Conservation (phyloP, 257 asterid species). For the Primulina eburnea region DNA sequence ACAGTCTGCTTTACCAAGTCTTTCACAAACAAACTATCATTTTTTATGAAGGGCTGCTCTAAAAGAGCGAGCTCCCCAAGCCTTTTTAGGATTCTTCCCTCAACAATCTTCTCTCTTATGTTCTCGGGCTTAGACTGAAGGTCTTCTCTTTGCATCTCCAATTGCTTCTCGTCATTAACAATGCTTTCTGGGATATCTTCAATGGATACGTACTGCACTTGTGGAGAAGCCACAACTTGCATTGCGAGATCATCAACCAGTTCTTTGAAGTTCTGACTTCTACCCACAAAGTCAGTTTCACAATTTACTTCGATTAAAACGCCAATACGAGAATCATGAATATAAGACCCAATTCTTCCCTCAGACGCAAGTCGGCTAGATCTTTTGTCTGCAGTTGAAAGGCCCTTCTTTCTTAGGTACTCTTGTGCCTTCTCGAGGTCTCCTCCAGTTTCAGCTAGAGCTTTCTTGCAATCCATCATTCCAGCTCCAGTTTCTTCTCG, state of each 20-base stretch:
- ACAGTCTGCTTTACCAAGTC: constrained; percentile 93
- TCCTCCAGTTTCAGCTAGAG: constrained; percentile 83
- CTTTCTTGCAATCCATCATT: constrained; percentile 99
- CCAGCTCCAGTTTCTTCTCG: constrained; percentile 99
- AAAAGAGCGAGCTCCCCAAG: constrained; percentile 80
- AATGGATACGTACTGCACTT: constrained; percentile 64
- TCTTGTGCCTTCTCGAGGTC: constrained; percentile 90
- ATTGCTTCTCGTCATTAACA: constrained; percentile 58
- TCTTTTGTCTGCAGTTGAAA: constrained; percentile 89
- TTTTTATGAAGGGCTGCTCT: constrained; percentile 76
- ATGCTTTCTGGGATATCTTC: constrained; percentile 71
- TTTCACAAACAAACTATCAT: constrained; percentile 69
- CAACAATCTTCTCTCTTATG: constrained; percentile 80
- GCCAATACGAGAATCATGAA: constrained; percentile 93
- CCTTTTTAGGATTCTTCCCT: constrained; percentile 88
- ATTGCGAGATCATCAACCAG: constrained; percentile 83
- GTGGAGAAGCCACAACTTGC: constrained; percentile 94
- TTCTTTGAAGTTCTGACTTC: constrained; percentile 70
- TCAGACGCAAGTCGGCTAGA: constrained; percentile 94
- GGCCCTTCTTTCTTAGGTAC: constrained; percentile 88
- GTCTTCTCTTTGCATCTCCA: constrained; percentile 97
- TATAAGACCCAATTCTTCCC: constrained; percentile 87
- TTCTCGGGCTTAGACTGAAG: constrained; percentile 83
- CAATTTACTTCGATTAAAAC: constrained; percentile 94
- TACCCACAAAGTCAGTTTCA: constrained; percentile 94